Evolutionary conservation across 2,329 filamentous ascomycete genomes (phyloP), one percentile per base, ranked within the genome.

Genomic region (Fusarium decemcellulare): DNA sequence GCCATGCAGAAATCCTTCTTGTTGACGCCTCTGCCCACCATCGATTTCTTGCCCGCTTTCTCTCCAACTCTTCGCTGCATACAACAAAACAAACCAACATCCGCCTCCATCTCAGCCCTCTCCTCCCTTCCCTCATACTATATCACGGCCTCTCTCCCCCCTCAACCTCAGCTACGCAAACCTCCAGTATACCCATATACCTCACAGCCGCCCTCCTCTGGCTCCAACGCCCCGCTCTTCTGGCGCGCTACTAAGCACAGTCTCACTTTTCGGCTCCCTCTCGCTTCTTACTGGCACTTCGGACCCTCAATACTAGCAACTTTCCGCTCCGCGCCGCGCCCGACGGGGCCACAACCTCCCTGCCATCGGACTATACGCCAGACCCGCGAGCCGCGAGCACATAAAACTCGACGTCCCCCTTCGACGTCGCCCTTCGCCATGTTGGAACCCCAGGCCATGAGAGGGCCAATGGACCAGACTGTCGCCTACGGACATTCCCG

Each of bases 401-500:
- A 72, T 72, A 75, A 74, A 69, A 58, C 53, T 47, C 48, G 67
- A 53, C 55, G 51, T 55, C 59, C 68, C 73, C 65, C 60, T 55
- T 54, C 57, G 59, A 42, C 59, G 61, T 63, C 43, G 60, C 40
- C 54, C 48, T 57, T 51, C 32, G 67, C 29, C 67, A 80, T 79
- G 77, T 67, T 79, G 65, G 78, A 78, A 67, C 74, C 78, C 15
- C 78, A 77, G 65, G 67, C 71, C 34, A 74, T 74, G 60, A 73
- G 76, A 59, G 74, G 76, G 61, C 77, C 75, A 58, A 74, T 79
- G 69, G 77, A 80, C 61, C 78, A 78, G 42, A 71, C 76, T 52
- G 75, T 71, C 67, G 72, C 81, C 67, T 88, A 88, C 76, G 80
- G 83, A 58, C 87, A 89, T 71, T 87, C 86, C 37, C 83, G 86